Conservation (phyloP, 83 land plant genomes). For the Isoetes engelmannii region DNA sequence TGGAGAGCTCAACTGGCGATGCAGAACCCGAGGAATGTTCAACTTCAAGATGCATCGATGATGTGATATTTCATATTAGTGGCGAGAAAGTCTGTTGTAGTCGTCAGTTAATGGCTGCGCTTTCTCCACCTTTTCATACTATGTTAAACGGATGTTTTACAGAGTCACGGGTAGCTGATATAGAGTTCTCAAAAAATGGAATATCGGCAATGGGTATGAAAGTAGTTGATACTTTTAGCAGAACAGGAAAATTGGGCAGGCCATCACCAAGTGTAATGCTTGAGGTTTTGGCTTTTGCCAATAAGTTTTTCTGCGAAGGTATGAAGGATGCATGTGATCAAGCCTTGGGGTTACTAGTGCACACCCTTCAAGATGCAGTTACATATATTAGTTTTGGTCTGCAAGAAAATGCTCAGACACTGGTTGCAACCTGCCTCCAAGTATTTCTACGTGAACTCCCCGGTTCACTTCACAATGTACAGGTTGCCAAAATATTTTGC, state of each 20-base stretch:
- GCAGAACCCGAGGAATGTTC: constrained; percentile 15
- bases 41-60: constrained; percentile 26
- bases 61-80: constrained; percentile 56
- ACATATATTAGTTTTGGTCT: constrained; percentile 66
- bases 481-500: constrained; percentile 47
- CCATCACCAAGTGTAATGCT: constrained; percentile 42
- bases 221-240: constrained; percentile 60
- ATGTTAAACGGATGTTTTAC: constrained; percentile 81
- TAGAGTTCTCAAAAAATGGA: constrained; percentile 64
- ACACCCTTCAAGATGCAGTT: constrained; percentile 51
- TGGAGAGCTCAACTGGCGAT: constrained; percentile 23
- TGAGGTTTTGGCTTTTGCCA: constrained; percentile 73
- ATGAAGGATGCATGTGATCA: constrained; percentile 80
- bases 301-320: constrained; percentile 81
- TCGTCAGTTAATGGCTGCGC: constrained; percentile 53
- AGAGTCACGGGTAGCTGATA: constrained; percentile 55
- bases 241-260: constrained; percentile 41
- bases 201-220: constrained; percentile 62
- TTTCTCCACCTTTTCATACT: constrained; percentile 62
- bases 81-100: constrained; percentile 55
- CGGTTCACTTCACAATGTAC: constrained; percentile 45
- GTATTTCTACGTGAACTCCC: constrained; percentile 80
- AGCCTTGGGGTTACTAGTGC: constrained; percentile 46
- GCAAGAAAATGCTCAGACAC: constrained; percentile 69
- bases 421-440: constrained; percentile 87